Evolutionary conservation across 2,329 filamentous ascomycete species (phyloP).

Genomic region (Colletotrichum acutatum): DNA sequence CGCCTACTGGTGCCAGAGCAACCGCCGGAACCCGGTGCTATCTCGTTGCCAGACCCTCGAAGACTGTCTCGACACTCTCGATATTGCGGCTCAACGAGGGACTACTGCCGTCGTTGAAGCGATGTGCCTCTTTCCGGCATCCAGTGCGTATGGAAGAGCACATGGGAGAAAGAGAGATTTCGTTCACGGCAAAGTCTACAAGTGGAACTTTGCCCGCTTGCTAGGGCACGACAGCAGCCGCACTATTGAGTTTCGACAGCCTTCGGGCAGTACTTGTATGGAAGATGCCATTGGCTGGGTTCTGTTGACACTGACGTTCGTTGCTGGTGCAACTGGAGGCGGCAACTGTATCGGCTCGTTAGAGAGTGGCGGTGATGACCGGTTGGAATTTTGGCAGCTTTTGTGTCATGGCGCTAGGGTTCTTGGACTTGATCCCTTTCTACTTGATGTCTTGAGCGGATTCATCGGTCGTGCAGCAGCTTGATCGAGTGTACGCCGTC

Average conservation of each 20-base stretch:
- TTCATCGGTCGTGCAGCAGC: constrained; percentile 3
- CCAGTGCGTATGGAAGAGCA: constrained; percentile 44
- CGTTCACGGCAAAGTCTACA: constrained; percentile 52
- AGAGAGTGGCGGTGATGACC: constrained; percentile 16
- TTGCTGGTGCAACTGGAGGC: constrained; percentile 42
- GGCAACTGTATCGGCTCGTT: constrained; percentile 25
- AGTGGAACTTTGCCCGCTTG: constrained; percentile 51
- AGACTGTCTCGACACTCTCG: constrained; percentile 41
- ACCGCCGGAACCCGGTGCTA: constrained; percentile 43
- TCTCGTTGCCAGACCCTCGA: constrained; percentile 26
- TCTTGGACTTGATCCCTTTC: constrained; percentile 25
- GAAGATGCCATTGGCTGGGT: constrained; percentile 47
- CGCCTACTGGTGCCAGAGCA: constrained; percentile 50
- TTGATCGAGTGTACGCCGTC: neutral
- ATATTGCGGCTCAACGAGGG: constrained; percentile 33
- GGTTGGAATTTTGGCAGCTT: constrained; percentile 29
- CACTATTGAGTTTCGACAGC: constrained; percentile 53
- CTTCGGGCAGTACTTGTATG: constrained; percentile 43
- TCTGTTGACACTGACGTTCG: constrained; percentile 46
- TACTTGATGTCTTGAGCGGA: constrained; percentile 19
- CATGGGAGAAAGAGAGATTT: constrained; percentile 46
- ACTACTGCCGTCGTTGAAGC: constrained; percentile 40
- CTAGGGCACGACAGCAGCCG: constrained; percentile 34
- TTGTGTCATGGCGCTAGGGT: constrained; percentile 25
- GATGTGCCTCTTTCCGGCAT: constrained; percentile 46